phyloP scores from a whole-genome alignment of 306 rosid species.

The Senna tora region DNA sequence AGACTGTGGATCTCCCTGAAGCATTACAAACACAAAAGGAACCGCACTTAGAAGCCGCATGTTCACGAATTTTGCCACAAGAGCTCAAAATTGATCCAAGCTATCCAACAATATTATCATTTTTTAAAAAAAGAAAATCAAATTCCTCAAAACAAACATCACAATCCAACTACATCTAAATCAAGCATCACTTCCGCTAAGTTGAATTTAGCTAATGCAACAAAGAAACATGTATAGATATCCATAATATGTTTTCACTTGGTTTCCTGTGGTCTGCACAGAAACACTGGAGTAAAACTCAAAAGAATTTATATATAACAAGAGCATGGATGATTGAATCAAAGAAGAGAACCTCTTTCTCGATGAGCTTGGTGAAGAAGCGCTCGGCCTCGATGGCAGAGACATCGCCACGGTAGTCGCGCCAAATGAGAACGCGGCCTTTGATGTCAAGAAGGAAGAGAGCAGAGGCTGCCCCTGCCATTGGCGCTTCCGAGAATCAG shows the following conservation, averaged over 20 bases:
- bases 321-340: not conserved
- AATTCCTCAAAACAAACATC: conserved; percentile 4
- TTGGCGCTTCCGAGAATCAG: conserved; percentile 28
- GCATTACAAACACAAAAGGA: conserved; percentile 26
- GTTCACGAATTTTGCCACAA: conserved; percentile 15
- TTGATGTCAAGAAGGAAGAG: conserved; percentile 97
- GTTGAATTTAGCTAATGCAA: conserved; percentile 2
- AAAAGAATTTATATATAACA: not conserved
- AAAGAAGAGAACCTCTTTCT: conserved; percentile 68
- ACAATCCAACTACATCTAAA: not conserved
- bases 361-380: conserved; percentile 97
- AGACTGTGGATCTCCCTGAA: conserved; percentile 91
- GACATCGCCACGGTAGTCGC: conserved; percentile 99
- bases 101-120: not conserved
- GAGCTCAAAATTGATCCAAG: conserved; percentile 4
- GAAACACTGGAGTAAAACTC: not conserved
- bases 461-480: conserved; percentile 99
- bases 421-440: conserved; percentile 99
- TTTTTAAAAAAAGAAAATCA: not conserved
- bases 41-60: not conserved
- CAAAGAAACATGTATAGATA: not conserved
- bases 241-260: not conserved
- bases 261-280: not conserved
- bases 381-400: conserved; percentile 91
- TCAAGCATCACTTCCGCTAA: not conserved